Evolutionary conservation across 2,329 filamentous ascomycete genomes (phyloP), one percentile per base, ranked within the genome.

Genomic region (Apiospora pterosperma): DNA sequence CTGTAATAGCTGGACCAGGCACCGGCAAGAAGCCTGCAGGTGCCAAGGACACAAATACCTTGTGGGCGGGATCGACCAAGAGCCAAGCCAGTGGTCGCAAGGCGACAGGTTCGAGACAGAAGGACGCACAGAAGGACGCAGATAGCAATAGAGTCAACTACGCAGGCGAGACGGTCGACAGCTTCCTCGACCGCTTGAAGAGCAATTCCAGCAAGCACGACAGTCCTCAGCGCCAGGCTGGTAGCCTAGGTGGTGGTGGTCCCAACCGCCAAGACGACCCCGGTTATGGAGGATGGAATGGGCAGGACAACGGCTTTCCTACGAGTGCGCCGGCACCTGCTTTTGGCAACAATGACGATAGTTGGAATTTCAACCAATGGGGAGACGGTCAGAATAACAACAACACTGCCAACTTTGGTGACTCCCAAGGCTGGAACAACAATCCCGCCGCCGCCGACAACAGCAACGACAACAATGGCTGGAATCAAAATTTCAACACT

Each of bases 341-440:
- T 36, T 16, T 23, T 55, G 48, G 63, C 63, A 11, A 19, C 21
- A 55, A 34, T 21, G 38, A 61, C 36, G 58, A 44, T 25, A 36
- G 38, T 36, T 36, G 5, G 34, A 59, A 58, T 39, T 41, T 4
- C 12, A 28, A 58, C 42, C n/a, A 14, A 25, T 61, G 58, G 62
- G 63, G 39, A 19, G 52, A 34, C 28, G 42, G 19, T 5, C 41
- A 62, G 21, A 62, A 55, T 39, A 59, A 48, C 48, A 64, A 52
- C 19, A 55, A 34, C 8, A 34, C 19, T 11, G 38, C 1, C 16
- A 19, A 5, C 28, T 34, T 55, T 21, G 28, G 48, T n/a, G 48
- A 19, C 28, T 34, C 36, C 64, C 59, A 65, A 39, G 67, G 48
- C 59, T 66, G 66, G 23, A 66, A 63, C 41, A 67, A 64, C 25